Evolutionary conservation across 2,329 filamentous ascomycete genomes (phyloP).

Genomic region (Sporothrix brunneoviolacea): DNA sequence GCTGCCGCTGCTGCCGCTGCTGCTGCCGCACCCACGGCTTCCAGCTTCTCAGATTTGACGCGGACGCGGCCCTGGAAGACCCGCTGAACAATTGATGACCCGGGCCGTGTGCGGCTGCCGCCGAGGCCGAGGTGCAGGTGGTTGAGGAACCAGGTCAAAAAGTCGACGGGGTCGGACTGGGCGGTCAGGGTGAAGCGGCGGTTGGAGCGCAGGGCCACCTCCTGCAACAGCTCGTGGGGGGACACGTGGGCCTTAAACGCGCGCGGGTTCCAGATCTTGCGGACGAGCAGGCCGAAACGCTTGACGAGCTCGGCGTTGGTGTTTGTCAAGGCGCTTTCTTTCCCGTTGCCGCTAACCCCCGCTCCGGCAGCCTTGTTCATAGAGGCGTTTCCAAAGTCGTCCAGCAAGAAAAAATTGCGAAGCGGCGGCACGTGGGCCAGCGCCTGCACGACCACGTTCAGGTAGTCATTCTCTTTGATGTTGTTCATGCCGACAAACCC

Average conservation of each 20-base stretch:
- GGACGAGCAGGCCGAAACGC: slow-evolving; percentile 79
- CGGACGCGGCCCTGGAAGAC: slow-evolving; percentile 91
- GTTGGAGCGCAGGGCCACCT: slow-evolving; percentile 81
- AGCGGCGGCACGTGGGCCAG: slow-evolving; percentile 84
- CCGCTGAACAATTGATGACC: slow-evolving; percentile 79
- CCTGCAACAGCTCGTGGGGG: slow-evolving; percentile 92
- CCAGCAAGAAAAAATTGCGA: slow-evolving; percentile 85
- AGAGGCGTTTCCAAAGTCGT: slow-evolving; percentile 54
- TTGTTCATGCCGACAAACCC: slow-evolving; percentile 99
- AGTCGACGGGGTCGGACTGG: slow-evolving; percentile 94
- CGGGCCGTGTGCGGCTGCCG: slow-evolving; percentile 79
- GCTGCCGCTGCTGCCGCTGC: slow-evolving; percentile 14
- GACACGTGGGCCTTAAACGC: slow-evolving; percentile 97
- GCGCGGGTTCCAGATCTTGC: slow-evolving; percentile 96
- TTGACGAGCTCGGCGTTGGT: slow-evolving; percentile 74
- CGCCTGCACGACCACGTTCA: slow-evolving; percentile 90
- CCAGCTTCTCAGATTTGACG: slow-evolving; percentile 68
- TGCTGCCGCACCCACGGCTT: slow-evolving; percentile 17
- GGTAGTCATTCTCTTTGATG: slow-evolving; percentile 98
- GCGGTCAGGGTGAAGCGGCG: slow-evolving; percentile 87
- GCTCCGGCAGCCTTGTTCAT: too few species aligned
- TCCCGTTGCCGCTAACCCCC: neutral
- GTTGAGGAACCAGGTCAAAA: slow-evolving; percentile 96
- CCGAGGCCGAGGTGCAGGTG: slow-evolving; percentile 87
- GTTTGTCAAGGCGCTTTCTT: neutral